These are phyloP conservation scores for Purpureocillium takamizusanense DNA, from an alignment of 2,329 filamentous ascomycete species.

Conservation along the genomic window DNA sequence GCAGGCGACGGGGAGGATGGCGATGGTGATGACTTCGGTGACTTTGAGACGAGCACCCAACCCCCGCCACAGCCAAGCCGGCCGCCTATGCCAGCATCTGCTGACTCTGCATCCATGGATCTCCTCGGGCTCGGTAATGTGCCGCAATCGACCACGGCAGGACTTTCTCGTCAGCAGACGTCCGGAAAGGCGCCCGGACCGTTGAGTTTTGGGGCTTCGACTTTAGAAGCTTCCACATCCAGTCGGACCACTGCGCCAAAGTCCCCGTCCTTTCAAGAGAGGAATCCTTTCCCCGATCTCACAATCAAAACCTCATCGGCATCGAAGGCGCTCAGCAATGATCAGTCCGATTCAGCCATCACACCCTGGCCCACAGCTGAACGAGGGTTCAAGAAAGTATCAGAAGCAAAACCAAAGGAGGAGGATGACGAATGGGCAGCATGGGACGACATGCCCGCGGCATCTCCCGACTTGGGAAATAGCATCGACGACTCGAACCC, in stretches of 20 bases:
- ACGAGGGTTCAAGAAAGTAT: too few relatives aligned
- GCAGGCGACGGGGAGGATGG: slow-evolving; percentile 41
- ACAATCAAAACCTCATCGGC: slow-evolving; percentile 33
- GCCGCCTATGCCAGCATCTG: neutral
- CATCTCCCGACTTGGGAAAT: slow-evolving; percentile 9
- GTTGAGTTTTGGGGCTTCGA: slow-evolving; percentile 17
- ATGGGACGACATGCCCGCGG: slow-evolving; percentile 36
- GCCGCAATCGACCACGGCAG: slow-evolving; percentile 8
- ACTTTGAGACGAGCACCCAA: slow-evolving; percentile 42
- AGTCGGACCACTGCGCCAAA: slow-evolving; percentile 37
- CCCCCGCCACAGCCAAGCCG: slow-evolving; percentile 9
- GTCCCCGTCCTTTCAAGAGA: slow-evolving; percentile 43
- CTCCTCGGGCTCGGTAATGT: slow-evolving; percentile 29
- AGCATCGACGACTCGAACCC: slow-evolving; percentile 8
- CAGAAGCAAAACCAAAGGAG: slow-evolving; percentile 11
- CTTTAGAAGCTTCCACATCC: slow-evolving; percentile 15
- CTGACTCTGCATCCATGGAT: slow-evolving; percentile 22
- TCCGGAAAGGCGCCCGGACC: slow-evolving; percentile 20
- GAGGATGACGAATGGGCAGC: slow-evolving; percentile 40
- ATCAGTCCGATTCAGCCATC: slow-evolving; percentile 26
- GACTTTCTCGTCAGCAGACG: slow-evolving; percentile 13
- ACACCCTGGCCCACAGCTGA: slow-evolving; percentile 33
- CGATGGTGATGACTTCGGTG: slow-evolving; percentile 47
- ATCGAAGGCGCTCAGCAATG: slow-evolving; percentile 21
- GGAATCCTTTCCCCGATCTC: slow-evolving; percentile 43